Base-by-base conservation (phyloP, 2,329 filamentous ascomycete genomes). In the Fusarium globosum region DNA sequence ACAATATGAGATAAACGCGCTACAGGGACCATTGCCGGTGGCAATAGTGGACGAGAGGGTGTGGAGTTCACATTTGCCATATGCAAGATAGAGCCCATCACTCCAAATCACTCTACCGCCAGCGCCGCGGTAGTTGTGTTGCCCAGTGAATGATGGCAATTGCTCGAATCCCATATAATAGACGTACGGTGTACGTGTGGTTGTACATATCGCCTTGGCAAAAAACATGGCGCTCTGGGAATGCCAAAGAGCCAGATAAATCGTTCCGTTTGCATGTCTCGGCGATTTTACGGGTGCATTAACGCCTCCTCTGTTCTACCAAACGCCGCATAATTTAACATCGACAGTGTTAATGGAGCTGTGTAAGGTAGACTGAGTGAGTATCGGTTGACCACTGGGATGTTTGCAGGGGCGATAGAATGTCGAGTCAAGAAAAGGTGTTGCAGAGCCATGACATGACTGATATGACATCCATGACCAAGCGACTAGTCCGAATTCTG, bases 191-290 rank as follows among this genome's bases (percentile, higher is more conserved):
- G n/a, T 49, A 39, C 35, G 23, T 49, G n/a, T 21, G 41, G 33
- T 35, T 35, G 55, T 48, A 52, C 63, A 30, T 61, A 42, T 41
- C 38, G 38, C 52, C 26, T 43, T 43, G 35, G 61, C 59, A 45
- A 60, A 42, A 69, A 58, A 58, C 41, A 63, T 52, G 69, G 69
- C 69, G 70, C 52, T 59, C 65, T 49, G 42, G 39, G 64, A 72
- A 68, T 60, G 53, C 52, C 45, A 65, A 69, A 63, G 43, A 55
- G 60, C 45, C 30, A 49, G 49, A 51, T 53, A 39, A 48, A 66
- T 53, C 49, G 69, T 72, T 67, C 67, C 66, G 72, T 67, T 70
- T 75, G 68, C 69, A 77, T 75, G 75, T 78, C 76, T 78, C 76
- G 73, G 74, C 71, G 73, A 72, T 64, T 71, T 74, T 55, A 69